Percentiles rank a stretch among this genome's conserved stretches.
Evolutionary conservation across 225 moss, liverwort and hornwort species (phyloP).

Genomic region (Lunularia cruciata): DNA sequence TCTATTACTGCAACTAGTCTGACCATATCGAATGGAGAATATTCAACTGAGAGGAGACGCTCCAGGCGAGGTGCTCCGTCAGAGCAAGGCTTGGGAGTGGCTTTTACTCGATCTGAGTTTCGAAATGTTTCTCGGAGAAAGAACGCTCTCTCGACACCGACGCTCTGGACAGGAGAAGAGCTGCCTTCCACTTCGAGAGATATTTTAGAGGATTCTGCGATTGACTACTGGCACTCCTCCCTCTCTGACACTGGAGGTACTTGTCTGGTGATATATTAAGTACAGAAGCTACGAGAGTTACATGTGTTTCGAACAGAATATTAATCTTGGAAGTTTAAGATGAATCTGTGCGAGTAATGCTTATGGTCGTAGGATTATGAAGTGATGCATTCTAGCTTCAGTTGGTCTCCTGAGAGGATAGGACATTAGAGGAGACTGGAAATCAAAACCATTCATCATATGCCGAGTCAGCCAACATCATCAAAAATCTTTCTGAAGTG

Average conservation of each 20-base stretch:
- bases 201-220: neutral
- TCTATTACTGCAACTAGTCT: neutral
- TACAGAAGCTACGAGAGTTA: too few relatives aligned
- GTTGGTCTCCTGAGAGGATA: too few relatives aligned
- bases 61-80: neutral
- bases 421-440: too few relatives aligned
- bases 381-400: too few relatives aligned
- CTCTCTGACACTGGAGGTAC: constrained; percentile 33
- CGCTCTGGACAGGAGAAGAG: neutral
- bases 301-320: too few relatives aligned
- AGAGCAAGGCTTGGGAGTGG: neutral
- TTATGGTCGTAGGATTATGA: too few relatives aligned
- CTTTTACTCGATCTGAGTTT: neutral
- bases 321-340: too few relatives aligned
- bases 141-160: neutral
- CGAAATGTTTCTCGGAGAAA: constrained; percentile 16
- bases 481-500: too few relatives aligned
- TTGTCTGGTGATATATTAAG: too few relatives aligned
- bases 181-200: neutral
- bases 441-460: too few relatives aligned
- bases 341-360: too few relatives aligned
- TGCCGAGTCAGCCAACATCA: too few relatives aligned
- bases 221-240: constrained; percentile 38
- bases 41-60: neutral
- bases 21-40: neutral